Base-by-base conservation (phyloP, 306 rosid species). In the Carpinus viminea region DNA sequence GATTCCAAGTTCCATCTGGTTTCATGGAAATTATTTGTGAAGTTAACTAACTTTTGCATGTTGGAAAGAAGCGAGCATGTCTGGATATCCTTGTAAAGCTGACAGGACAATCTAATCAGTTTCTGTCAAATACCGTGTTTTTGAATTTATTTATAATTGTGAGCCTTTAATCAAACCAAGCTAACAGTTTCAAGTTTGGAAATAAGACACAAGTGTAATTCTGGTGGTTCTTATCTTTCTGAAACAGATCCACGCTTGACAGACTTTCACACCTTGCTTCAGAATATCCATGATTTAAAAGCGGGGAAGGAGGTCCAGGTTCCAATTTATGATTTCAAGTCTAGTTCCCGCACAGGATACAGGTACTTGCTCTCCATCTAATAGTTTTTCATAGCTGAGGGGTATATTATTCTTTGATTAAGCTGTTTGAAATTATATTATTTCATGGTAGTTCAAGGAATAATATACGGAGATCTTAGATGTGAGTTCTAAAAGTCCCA, bases 221-320 rank as follows among this genome's bases (percentile, higher is more conserved):
- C 41, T 62, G 53, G 73, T 72, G 62, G 45, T 73, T 80, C 56
- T 74, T 77, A 43, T 82, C 75, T 72, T 73, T 80, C 75, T 72
- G 62, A 34, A 73, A 76, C 91, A 96, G 99, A 96, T 90, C 99
- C 99, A 76, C 99, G 99, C 80, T 84, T 96, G 91, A 96, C 99
- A 72, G 99, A 96, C 87, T 96, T 93, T 64, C 94, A 93, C 76
- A 88, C 96, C 2, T 83, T 96, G 89, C 97, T 96, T 70, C 97
- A 89, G 86, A 96, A 96, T 88, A 86, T 96, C 78, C 87, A 62
- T n/a, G 99, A 89, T 84, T 81, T 96, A 66, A 93, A 91, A 85
- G 97, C 84, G 74, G 97, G 97, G 84, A 93, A 93, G 85, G 57
- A 83, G 52, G 93, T 87, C 34, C 73, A 93, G 85, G 94, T 96